Conservation (phyloP, 495 filamentous ascomycete species). For the Apodospora peruviana region DNA sequence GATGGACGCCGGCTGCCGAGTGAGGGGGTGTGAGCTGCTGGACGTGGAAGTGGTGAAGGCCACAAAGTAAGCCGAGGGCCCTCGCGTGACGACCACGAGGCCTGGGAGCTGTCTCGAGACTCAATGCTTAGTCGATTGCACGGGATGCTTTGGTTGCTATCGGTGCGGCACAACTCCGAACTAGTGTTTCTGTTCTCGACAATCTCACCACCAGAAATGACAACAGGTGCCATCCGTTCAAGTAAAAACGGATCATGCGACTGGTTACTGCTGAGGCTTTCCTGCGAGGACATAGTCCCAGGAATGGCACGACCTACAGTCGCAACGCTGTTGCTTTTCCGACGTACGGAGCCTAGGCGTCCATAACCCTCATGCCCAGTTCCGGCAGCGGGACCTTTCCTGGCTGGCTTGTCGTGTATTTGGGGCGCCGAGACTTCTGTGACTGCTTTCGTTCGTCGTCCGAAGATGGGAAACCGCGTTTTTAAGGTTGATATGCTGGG, state of each 20-base stretch:
- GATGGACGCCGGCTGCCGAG: slow-evolving; percentile 35
- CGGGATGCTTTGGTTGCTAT: slow-evolving; percentile 56
- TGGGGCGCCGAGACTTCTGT: slow-evolving; percentile 44
- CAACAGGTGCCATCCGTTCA: slow-evolving; percentile 77
- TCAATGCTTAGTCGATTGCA: slow-evolving; percentile 45
- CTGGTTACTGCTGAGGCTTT: slow-evolving; percentile 37
- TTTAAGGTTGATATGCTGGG: slow-evolving; percentile 38
- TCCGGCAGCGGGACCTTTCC: slow-evolving; percentile 84
- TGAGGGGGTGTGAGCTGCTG: slow-evolving; percentile 12
- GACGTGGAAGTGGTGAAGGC: slow-evolving; percentile 46
- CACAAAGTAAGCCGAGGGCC: slow-evolving; percentile 38
- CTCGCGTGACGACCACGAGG: slow-evolving; percentile 37
- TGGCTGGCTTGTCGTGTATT: slow-evolving; percentile 48
- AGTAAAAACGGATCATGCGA: slow-evolving; percentile 51
- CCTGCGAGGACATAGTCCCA: slow-evolving; percentile 44
- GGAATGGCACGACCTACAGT: slow-evolving; percentile 38
- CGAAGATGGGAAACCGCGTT: slow-evolving; percentile 70
- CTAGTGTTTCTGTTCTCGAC: slow-evolving; percentile 53
- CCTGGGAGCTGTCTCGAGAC: slow-evolving; percentile 37
- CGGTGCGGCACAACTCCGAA: slow-evolving; percentile 51
- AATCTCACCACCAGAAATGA: slow-evolving; percentile 72
- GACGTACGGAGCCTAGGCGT: slow-evolving; percentile 53
- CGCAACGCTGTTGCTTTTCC: slow-evolving; percentile 53
- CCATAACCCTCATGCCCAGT: slow-evolving; percentile 97
- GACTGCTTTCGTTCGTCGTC: slow-evolving; percentile 64